phyloP scores from a whole-genome alignment of 2,329 filamentous ascomycete genomes.

The Penicillium crustosum region DNA sequence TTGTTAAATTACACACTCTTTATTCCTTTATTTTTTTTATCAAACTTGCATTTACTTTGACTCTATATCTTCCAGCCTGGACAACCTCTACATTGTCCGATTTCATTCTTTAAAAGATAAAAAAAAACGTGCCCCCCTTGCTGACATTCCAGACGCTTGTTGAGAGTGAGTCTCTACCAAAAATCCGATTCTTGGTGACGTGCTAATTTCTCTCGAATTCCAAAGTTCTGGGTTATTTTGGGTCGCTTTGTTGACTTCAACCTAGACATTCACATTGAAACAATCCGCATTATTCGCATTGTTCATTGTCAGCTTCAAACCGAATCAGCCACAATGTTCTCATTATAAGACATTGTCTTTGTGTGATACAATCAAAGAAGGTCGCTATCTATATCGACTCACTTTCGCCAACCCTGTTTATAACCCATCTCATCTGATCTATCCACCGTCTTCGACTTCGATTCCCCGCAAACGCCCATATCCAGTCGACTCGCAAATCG shows the following conservation, averaged over 20 bases:
- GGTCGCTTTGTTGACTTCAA: conserved; percentile 6
- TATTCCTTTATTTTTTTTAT: no score
- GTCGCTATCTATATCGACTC: conserved; percentile 2
- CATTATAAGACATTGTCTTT: conserved; percentile 8
- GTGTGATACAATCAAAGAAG: conserved; percentile 6
- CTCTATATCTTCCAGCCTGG: neutral
- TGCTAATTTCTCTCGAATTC: conserved; percentile 5
- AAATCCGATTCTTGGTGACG: conserved; percentile 1
- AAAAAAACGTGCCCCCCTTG: conserved; percentile 4
- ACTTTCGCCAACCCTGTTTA: neutral
- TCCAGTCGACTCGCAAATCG: neutral
- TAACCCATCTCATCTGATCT: neutral
- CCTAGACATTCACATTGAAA: neutral
- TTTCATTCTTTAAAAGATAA: neutral
- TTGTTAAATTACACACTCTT: neutral
- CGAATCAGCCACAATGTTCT: neutral
- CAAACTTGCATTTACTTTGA: neutral
- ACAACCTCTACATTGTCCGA: neutral
- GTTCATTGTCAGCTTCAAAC: neutral
- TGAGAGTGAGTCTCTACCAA: neutral
- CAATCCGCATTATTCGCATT: conserved; percentile 1
- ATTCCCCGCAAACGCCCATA: conserved; percentile 5
- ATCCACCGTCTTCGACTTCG: neutral
- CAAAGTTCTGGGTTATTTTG: conserved; percentile 1
- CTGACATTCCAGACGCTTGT: neutral